Base-by-base conservation (phyloP, 164 flowering plant species). In the Kalanchoe fedtschenkoi region DNA sequence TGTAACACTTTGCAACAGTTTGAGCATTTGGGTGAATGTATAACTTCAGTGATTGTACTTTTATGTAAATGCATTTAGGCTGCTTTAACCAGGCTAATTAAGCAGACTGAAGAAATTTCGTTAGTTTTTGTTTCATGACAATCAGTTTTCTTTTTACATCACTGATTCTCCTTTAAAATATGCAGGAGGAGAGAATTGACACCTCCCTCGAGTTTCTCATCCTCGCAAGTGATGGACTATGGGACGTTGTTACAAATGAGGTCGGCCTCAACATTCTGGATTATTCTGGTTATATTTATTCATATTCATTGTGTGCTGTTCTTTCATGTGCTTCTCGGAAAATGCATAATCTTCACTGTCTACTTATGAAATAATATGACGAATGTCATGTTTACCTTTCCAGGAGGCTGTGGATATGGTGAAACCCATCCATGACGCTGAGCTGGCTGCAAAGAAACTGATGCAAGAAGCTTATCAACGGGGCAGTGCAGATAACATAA, bases 171-270 rank as follows among this genome's bases (percentile, higher is more conserved):
- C 38, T 30, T 10, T 3, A 13, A 58, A 30, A 58, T 29, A 14
- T 30, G 11, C 34, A 58, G 61, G 61, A 58, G 19, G 34, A 58
- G 30, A 29, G 2, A n/a, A 30, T 58, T 13, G 61, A 58, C 34
- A 29, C 16, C 19, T 29, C 32, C 34, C 2, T 58, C 17, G 61
- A 58, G 34, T 58, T 58, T 7, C 61, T 58, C 30, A 29, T 58
- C 13, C 32, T 58, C 17, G 61, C 61, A 29, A 58, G 61, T 32
- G 61, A 58, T 58, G 61, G 61, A 13, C 61, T 58, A 9, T 58
- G 61, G 61, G 61, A 58, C 30, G 61, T 29, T 24, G 61, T 58
- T 9, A 6, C 61, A 14, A 58, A 58, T 58, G 61, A 58, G 61
- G 61, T 58, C 22, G 2, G 44, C 16, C 44, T 13, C 16, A 17